Conservation (phyloP, 441 rosid species). For the Arabidopsis lyrata region DNA sequence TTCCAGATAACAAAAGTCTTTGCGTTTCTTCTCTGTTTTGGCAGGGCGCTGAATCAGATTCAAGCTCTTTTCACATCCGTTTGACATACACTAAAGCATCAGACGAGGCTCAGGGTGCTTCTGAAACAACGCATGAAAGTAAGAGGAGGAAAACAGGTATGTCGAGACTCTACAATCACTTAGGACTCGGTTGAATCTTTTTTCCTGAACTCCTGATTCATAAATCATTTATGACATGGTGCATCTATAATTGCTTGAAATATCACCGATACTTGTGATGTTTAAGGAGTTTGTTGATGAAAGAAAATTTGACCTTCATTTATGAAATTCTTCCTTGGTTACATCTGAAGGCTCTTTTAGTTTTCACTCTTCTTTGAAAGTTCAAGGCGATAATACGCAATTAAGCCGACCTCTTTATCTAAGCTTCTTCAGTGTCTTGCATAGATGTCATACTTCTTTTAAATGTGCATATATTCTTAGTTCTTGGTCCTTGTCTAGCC, state of each 20-base stretch:
- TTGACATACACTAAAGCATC: slow-evolving; percentile 65
- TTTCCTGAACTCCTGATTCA: slow-evolving; percentile 1
- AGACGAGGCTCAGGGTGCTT: slow-evolving; percentile 44
- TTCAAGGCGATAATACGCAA: slow-evolving; percentile 7
- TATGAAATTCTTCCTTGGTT: not conserved
- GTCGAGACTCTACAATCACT: slow-evolving; percentile 17
- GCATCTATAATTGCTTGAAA: slow-evolving; percentile 8
- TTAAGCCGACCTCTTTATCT: not conserved
- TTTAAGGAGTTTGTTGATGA: slow-evolving; percentile 18
- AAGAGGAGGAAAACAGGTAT: slow-evolving; percentile 83
- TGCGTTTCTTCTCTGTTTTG: slow-evolving; percentile 36
- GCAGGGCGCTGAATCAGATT: slow-evolving; percentile 78
- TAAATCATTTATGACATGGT: slow-evolving; percentile 4
- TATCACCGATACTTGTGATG: slow-evolving; percentile 8
- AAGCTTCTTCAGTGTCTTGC: not conserved
- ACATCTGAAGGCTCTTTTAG: not conserved
- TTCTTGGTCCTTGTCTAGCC: not conserved
- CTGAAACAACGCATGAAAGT: slow-evolving; percentile 51
- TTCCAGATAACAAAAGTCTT: too few species aligned
- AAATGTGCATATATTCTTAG: not conserved
- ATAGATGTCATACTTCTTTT: not conserved
- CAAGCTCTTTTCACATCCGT: slow-evolving; percentile 68
- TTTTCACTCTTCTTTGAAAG: not conserved
- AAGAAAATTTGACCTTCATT: slow-evolving; percentile 19
- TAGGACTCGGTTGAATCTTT: not conserved